Evolutionary conservation across 495 filamentous ascomycete species (phyloP).

Genomic region (Penicillium ucsense): DNA sequence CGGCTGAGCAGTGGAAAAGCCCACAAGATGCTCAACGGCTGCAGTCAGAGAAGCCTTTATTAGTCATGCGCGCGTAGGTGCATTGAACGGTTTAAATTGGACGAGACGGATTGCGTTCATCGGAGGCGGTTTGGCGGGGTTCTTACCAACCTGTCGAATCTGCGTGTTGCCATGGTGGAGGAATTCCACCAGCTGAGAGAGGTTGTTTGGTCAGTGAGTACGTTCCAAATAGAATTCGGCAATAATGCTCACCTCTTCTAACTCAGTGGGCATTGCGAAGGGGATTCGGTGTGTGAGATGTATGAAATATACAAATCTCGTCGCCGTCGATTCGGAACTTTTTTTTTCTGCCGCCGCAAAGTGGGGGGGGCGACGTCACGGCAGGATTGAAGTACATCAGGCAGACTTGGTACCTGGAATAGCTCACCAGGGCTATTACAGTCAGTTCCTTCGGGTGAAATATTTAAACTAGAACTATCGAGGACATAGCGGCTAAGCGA

Average conservation of each 20-base stretch:
- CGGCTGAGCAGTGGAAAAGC: constrained; percentile 69
- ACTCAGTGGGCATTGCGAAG: constrained; percentile 62
- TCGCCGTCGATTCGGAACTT: constrained; percentile 2
- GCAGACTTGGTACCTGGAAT: too few relatives aligned
- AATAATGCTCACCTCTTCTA: constrained; percentile 59
- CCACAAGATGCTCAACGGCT: constrained; percentile 79
- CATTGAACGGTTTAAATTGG: background rate
- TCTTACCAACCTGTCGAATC: constrained; percentile 63
- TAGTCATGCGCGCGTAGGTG: background rate
- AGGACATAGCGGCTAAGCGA: too few relatives aligned
- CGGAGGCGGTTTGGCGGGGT: background rate
- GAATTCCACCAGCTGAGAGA: constrained; percentile 72
- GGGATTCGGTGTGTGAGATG: background rate
- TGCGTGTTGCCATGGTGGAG: constrained; percentile 82
- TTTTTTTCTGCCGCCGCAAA: constrained; percentile 9
- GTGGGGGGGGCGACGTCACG: constrained; percentile 20
- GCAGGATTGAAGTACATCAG: background rate
- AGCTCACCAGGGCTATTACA: too few relatives aligned
- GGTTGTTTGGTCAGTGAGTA: background rate
- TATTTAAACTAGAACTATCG: too few relatives aligned
- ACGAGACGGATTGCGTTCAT: too few relatives aligned
- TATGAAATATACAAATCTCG: background rate
- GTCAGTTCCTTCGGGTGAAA: too few relatives aligned
- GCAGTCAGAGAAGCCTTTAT: background rate
- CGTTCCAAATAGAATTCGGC: background rate